Evolutionary conservation across 176 grass and related monocot genomes (phyloP), one percentile per base, ranked within the genome.

Genomic region (Triticum monococcum): DNA sequence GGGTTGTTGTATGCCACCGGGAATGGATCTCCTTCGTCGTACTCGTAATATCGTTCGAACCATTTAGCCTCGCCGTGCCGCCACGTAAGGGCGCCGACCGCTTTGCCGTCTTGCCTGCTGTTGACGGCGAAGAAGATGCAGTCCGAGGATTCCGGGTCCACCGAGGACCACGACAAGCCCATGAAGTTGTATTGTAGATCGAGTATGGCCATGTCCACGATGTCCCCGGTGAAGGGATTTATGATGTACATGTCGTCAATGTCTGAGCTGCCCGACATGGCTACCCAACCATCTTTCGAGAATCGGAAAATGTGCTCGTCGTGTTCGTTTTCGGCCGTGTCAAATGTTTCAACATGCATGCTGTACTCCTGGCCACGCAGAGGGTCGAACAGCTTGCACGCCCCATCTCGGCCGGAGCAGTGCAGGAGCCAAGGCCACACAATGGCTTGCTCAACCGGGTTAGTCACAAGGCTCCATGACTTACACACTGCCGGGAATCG

Each of bases 391-490:
- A 72, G 2, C 37, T 72, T 72, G 70, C 70, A 72, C 5, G 23
- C 70, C 70, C 70, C 70, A n/a, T 72, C 70, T 43, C 22, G 37
- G 11, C 37, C 70, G 10, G 70, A 24, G 69, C 11, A 24, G 69
- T 43, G 69, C 69, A 72, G 40, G 69, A 72, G 69, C 69, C 69
- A 72, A 72, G 69, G 69, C 69, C 69, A 72, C 10, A 72, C 69
- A 37, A 24, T 72, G 37, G 69, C 69, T 43, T 72, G 69, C 37
- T 72, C 69, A 43, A 72, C 11, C 37, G 37, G 69, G 69, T 41
- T 72, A n/a, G 37, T 41, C 69, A 72, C 69, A 22, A 72, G 40
- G 69, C 69, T 72, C 69, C 69, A 72, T 72, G 69, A 72, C 37
- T 43, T 72, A 36, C 69, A 72, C 2, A 72, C 37, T n/a, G 11